Percentiles rank a stretch among this genome's conserved stretches.
These are phyloP conservation scores for Lachnellula occidentalis DNA, from an alignment of 2,329 filamentous ascomycete genomes.

Conservation along the genomic window DNA sequence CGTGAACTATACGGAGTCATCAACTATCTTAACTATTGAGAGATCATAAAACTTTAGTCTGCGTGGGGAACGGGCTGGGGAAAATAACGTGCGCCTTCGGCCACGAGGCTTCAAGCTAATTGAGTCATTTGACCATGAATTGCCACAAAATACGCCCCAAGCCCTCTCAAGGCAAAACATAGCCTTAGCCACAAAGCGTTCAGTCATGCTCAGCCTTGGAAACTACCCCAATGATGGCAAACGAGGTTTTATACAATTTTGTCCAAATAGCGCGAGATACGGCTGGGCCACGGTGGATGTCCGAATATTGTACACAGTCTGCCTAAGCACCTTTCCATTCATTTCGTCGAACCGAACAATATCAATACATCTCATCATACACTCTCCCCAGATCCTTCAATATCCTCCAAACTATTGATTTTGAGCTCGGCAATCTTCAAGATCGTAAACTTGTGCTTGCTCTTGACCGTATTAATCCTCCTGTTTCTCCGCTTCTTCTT, in stretches of 20 bases:
- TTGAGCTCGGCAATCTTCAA: slow-evolving; percentile 76
- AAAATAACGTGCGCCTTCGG: not conserved
- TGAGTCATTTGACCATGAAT: too few species aligned
- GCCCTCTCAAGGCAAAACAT: too few species aligned
- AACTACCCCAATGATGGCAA: slow-evolving; percentile 11
- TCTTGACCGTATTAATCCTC: slow-evolving; percentile 69
- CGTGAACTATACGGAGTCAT: too few species aligned
- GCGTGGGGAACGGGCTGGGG: not conserved
- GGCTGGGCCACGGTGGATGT: not conserved
- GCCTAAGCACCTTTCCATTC: not conserved
- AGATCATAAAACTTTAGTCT: too few species aligned
- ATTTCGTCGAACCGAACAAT: not conserved
- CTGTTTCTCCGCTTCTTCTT: slow-evolving; percentile 78
- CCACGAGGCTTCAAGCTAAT: not conserved
- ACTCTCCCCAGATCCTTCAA: slow-evolving; percentile 26
- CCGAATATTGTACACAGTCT: not conserved
- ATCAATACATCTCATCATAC: not conserved
- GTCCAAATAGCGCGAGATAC: too few species aligned
- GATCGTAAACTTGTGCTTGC: slow-evolving; percentile 88
- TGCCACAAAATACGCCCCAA: too few species aligned
- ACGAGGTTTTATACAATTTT: not conserved
- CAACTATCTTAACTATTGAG: too few species aligned
- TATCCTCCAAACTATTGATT: slow-evolving; percentile 37
- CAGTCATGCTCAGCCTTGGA: too few species aligned
- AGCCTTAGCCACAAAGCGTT: too few species aligned